phyloP scores from a whole-genome alignment of 371 early-diverging fungal genomes.

The Agmasoma carcini region DNA sequence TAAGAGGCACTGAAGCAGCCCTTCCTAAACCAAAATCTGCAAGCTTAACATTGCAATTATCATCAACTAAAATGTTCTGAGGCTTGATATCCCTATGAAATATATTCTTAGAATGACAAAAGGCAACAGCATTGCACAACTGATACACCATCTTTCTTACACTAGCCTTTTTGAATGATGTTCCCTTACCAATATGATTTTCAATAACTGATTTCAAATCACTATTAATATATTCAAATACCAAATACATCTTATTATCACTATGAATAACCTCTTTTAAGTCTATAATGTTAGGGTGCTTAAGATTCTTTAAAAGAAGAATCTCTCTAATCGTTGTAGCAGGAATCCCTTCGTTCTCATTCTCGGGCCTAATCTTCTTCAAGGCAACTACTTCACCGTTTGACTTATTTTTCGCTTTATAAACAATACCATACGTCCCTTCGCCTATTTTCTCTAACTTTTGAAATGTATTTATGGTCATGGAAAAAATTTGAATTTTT shows the following conservation, averaged over 20 bases:
- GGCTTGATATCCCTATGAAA: constrained; percentile 77
- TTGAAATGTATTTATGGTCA: constrained; percentile 55
- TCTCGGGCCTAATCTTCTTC: constrained; percentile 82
- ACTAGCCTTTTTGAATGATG: constrained; percentile 1
- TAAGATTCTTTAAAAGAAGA: constrained; percentile 75
- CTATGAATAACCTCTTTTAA: constrained; percentile 91
- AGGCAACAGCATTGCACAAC: constrained; percentile 84
- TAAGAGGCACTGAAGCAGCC: constrained; percentile 43
- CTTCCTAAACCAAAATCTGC: constrained; percentile 54
- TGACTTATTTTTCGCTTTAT: constrained; percentile 71
- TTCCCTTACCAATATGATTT: constrained; percentile 56
- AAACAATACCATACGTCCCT: constrained; percentile 99
- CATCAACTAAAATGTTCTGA: constrained; percentile 57
- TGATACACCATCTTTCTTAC: constrained; percentile 59
- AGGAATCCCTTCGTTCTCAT: constrained; percentile 85
- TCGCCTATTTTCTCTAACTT: constrained; percentile 80
- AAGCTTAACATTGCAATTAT: constrained; percentile 43
- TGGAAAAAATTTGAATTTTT: background rate
- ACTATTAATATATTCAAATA: constrained; percentile 91
- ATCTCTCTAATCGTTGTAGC: constrained; percentile 87
- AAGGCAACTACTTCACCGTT: constrained; percentile 81
- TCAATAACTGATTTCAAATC: constrained; percentile 85
- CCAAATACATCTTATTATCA: constrained; percentile 79
- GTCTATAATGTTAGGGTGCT: constrained; percentile 70
- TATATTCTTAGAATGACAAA: constrained; percentile 87